Evolutionary conservation across 176 grass and related monocot genomes (phyloP).

Genomic region (Aegilops umbellulata): DNA sequence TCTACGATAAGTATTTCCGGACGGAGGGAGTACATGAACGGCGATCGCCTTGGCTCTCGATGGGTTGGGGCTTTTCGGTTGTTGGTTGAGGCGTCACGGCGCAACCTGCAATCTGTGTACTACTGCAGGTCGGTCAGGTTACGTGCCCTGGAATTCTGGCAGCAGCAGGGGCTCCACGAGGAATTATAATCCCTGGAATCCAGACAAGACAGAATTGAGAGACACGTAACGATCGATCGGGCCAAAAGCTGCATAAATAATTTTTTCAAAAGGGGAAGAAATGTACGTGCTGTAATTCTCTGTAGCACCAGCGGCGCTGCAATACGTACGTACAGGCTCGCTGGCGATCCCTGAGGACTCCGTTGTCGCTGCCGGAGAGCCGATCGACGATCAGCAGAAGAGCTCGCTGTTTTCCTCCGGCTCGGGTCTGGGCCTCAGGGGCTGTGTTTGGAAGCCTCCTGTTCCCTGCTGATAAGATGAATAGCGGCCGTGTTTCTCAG

Average conservation of each 20-base stretch:
- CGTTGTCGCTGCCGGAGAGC: not conserved
- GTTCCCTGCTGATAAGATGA: not conserved
- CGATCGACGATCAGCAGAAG: too few species aligned
- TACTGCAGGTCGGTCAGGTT: not conserved
- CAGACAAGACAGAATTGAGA: constrained; percentile 30
- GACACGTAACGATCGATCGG: not conserved
- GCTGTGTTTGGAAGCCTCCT: constrained; percentile 6
- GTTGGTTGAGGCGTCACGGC: constrained; percentile 26
- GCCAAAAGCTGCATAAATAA: not conserved
- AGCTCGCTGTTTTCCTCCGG: not conserved
- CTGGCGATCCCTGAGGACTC: not conserved
- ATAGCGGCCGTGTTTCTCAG: not conserved
- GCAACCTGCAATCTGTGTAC: not conserved
- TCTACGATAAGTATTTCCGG: too few species aligned
- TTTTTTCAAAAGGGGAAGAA: not conserved
- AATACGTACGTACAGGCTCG: not conserved
- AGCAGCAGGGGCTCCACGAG: constrained; percentile 12
- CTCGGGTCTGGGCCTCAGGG: not conserved
- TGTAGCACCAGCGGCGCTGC: not conserved
- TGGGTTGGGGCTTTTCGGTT: not conserved
- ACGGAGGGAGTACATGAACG: too few species aligned
- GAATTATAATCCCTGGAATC: too few species aligned
- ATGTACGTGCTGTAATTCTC: not conserved
- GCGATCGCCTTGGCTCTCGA: not conserved
- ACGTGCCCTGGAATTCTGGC: constrained; percentile 32